phyloP scores from a whole-genome alignment of 2,329 filamentous ascomycete genomes.

The Talaromyces sp. region DNA sequence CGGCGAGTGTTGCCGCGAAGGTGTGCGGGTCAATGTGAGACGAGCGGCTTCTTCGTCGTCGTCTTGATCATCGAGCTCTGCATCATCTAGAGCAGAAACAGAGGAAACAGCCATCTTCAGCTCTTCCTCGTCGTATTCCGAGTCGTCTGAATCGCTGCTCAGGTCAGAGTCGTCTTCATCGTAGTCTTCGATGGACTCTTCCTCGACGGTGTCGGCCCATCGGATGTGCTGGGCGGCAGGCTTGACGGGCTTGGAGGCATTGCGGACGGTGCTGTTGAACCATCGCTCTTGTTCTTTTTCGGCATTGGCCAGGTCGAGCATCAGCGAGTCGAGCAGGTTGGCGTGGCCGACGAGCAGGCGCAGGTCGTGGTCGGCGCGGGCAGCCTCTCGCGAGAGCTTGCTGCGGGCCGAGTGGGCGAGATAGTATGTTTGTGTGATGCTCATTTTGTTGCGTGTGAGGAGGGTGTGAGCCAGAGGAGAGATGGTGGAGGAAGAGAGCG shows the following conservation, averaged over 20 bases:
- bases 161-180: conserved; percentile 60
- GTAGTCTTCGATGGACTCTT: conserved; percentile 67
- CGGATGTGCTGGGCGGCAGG: conserved; percentile 67
- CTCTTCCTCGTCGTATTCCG: conserved; percentile 8
- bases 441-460: conserved; percentile 67
- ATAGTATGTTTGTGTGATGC: conserved; percentile 96
- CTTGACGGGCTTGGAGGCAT: conserved; percentile 53
- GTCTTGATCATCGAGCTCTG: conserved; percentile 55
- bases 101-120: conserved; percentile 11
- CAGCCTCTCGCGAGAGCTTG: conserved; percentile 92
- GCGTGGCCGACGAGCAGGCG: conserved; percentile 93
- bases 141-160: conserved; percentile 37
- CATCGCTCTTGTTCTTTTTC: conserved; percentile 93
- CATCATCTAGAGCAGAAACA: conserved; percentile 42
- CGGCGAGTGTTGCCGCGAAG: conserved; percentile 61
- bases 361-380: conserved; percentile 86
- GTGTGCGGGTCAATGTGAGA: conserved; percentile 62
- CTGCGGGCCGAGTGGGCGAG: conserved; percentile 92
- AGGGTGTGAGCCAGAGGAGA: background rate
- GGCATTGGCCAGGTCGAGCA: conserved; percentile 85
- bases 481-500: background rate
- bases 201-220: conserved; percentile 75
- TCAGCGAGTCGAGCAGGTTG: conserved; percentile 93
- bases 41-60: conserved; percentile 56
- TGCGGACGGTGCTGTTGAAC: conserved; percentile 93